phyloP scores from a whole-genome alignment of 495 filamentous ascomycete species.

The Podospora sp. region DNA sequence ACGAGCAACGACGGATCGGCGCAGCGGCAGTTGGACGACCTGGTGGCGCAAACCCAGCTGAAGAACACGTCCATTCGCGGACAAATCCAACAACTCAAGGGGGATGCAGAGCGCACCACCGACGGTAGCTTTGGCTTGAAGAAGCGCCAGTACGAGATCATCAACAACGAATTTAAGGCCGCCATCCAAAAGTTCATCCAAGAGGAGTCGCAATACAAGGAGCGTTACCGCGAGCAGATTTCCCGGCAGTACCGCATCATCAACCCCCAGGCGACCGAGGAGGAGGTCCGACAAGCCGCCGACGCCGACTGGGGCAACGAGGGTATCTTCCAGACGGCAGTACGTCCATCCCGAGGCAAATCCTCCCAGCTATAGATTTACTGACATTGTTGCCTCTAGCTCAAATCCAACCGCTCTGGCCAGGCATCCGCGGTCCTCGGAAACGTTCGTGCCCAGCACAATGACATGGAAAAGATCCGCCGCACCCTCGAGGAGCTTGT shows the following conservation, averaged over 20 bases:
- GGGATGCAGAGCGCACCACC: conserved; percentile 59
- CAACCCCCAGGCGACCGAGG: conserved; percentile 69
- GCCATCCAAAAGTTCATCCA: conserved; percentile 64
- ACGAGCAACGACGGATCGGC: conserved; percentile 54
- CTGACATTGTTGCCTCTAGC: conserved; percentile 42
- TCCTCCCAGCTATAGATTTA: too few species aligned
- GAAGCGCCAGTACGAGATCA: conserved; percentile 60
- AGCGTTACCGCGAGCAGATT: conserved; percentile 70
- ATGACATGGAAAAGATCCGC: conserved; percentile 74
- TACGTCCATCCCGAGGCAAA: conserved; percentile 41
- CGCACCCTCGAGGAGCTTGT: conserved; percentile 65
- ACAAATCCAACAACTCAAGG: conserved; percentile 68
- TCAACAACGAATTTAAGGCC: conserved; percentile 66
- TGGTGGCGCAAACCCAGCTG: conserved; percentile 65
- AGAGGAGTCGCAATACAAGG: conserved; percentile 66
- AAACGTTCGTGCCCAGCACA: conserved; percentile 73
- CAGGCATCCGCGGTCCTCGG: conserved; percentile 67
- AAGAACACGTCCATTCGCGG: conserved; percentile 67
- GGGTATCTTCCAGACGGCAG: conserved; percentile 75
- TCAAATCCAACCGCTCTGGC: conserved; percentile 68
- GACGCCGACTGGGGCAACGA: conserved; percentile 72
- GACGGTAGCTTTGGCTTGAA: conserved; percentile 59
- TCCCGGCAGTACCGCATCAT: conserved; percentile 74
- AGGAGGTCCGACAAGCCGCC: conserved; percentile 63
- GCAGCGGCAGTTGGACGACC: conserved; percentile 55